phyloP scores from a whole-genome alignment of 345 rosid genomes.

The Acer saccharum region DNA sequence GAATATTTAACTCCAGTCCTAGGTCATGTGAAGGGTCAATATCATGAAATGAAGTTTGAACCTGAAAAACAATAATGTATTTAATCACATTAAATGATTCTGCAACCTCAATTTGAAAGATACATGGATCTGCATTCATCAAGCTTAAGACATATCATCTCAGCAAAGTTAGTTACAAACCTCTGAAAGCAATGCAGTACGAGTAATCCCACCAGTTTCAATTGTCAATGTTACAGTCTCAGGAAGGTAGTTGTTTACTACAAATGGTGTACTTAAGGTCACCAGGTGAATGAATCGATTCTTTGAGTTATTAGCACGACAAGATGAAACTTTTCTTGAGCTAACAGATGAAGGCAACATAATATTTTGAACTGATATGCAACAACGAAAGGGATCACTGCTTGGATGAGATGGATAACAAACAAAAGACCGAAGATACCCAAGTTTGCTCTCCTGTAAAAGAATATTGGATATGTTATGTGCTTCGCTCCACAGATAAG shows the following conservation, averaged over 20 bases:
- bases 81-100: conserved; percentile 18
- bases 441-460: conserved; percentile 74
- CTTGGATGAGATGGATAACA: conserved; percentile 94
- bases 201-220: conserved; percentile 74
- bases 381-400: conserved; percentile 86
- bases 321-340: conserved; percentile 33
- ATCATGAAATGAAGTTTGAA: conserved; percentile 74
- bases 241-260: conserved; percentile 77
- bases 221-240: conserved; percentile 61
- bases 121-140: conserved; percentile 15
- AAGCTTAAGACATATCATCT: background rate
- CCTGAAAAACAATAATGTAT: conserved; percentile 44
- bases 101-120: conserved; percentile 20
- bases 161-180: conserved; percentile 43
- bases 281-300: conserved; percentile 61
- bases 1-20: conserved; percentile 59
- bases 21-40: conserved; percentile 88
- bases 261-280: conserved; percentile 75
- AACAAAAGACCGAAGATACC: conserved; percentile 79
- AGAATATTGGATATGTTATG: conserved; percentile 74
- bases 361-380: conserved; percentile 65
- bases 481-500: conserved; percentile 92
- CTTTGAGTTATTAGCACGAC: conserved; percentile 34
- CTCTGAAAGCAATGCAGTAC: conserved; percentile 69
- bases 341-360: conserved; percentile 51